Base-by-base conservation (phyloP, 208 protist genomes). In the Strigomonas culicis region DNA sequence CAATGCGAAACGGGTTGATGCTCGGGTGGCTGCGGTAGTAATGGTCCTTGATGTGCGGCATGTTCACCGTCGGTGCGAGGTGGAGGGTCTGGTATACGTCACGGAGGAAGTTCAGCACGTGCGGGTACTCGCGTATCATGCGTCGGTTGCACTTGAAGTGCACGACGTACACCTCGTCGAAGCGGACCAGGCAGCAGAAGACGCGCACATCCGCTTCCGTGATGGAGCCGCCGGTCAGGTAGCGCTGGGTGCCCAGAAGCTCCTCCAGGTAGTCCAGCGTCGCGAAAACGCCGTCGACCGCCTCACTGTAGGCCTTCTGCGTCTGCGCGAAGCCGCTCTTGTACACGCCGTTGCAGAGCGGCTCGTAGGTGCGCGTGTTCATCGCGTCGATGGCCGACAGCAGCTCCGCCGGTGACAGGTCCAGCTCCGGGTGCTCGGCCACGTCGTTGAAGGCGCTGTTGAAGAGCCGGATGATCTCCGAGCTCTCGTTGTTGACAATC, bases 401-500 rank as follows among this genome's bases (percentile, higher is more conserved):
- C 34, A 91, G 66, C n/a, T 74, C 70, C n/a, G 53, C 58, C 0
- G 94, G 94, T 46, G 78, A 80, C 24, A 97, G 58, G 64, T 97
- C 76, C 11, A 89, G 31, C 44, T 86, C 66, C 13, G 77, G 76
- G 52, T 86, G 70, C 63, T 76, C 68, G 0, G 71, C 64, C 22
- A 85, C 68, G 8, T 73, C 65, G 53, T 90, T 85, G 62, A 94
- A 95, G 32, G 72, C 77, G 41, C 24, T 59, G 75, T 96, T 94
- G 58, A 97, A 74, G 71, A 94, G 90, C 67, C 80, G 74, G 58
- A 93, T 88, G 77, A 96, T 95, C 46, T 97, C 91, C 13, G 74
- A 80, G 46, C 77, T 90, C 65, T 97, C 93, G 75, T 97, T 97
- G 77, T 92, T 96, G 41, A 98, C 93, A 68, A 97, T 97, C 4